phyloP scores from a whole-genome alignment of 345 rosid genomes.

The Microthlaspi erraticum region DNA sequence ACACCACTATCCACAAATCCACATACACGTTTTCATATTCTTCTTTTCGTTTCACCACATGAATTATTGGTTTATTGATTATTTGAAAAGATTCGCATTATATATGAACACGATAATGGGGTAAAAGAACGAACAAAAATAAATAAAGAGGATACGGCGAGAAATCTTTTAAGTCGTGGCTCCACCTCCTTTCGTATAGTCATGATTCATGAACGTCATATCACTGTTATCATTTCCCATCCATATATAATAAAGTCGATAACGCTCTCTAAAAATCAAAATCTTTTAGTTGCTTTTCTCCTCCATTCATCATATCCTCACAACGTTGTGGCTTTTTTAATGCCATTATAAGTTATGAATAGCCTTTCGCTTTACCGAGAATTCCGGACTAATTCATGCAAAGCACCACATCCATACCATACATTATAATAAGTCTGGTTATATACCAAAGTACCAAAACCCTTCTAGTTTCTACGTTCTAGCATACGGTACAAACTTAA shows the following conservation, averaged over 20 bases:
- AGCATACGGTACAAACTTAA: no score
- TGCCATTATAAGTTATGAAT: constrained; percentile 14
- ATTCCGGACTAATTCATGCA: constrained; percentile 11
- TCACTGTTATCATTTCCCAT: constrained; percentile 19
- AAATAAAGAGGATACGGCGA: constrained; percentile 14
- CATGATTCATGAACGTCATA: constrained; percentile 21
- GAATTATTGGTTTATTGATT: neutral
- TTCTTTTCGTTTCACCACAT: no score
- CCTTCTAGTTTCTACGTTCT: no score
- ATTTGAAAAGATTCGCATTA: constrained; percentile 21
- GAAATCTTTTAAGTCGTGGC: constrained; percentile 22
- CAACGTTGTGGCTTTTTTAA: constrained; percentile 12
- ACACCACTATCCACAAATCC: no score
- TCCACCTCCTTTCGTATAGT: constrained; percentile 35
- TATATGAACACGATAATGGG: constrained; percentile 25
- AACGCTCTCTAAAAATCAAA: neutral
- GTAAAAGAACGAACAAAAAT: constrained; percentile 5
- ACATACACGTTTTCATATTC: no score
- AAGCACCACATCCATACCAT: no score
- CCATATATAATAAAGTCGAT: neutral
- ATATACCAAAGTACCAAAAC: no score
- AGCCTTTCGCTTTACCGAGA: constrained; percentile 14
- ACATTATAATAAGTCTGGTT: no score
- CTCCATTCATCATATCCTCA: constrained; percentile 17
- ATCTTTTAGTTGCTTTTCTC: constrained; percentile 23